phyloP scores from a whole-genome alignment of 1,139 yeast genomes.

The Pichia sp. region DNA sequence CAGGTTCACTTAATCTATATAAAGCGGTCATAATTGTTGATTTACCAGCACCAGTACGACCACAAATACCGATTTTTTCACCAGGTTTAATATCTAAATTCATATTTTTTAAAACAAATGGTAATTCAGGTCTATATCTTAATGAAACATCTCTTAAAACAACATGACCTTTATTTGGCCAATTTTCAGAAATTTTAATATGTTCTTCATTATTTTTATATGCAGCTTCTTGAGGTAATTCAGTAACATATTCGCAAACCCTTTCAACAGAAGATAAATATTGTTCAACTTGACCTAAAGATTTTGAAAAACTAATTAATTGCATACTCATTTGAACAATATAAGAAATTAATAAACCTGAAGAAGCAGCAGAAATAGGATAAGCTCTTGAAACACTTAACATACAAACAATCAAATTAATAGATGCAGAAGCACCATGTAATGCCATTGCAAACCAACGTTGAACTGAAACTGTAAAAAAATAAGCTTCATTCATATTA shows the following conservation, averaged over 20 bases:
- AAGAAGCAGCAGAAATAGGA: conserved; percentile 41
- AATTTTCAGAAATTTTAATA: conserved; percentile 26
- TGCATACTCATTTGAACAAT: conserved; percentile 49
- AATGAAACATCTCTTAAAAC: conserved; percentile 52
- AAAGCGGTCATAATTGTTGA: conserved; percentile 40
- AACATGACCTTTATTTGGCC: conserved; percentile 62
- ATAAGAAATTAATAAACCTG: conserved; percentile 47
- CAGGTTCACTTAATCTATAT: conserved; percentile 35
- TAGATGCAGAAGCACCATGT: conserved; percentile 37
- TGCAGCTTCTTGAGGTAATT: conserved; percentile 60
- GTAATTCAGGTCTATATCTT: conserved; percentile 61
- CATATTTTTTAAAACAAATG: conserved; percentile 41
- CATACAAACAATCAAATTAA: conserved; percentile 40
- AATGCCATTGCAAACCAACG: conserved; percentile 55
- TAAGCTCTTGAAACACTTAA: conserved; percentile 42
- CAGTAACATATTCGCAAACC: conserved; percentile 61
- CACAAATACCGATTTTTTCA: conserved; percentile 40
- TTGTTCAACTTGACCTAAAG: conserved; percentile 67
- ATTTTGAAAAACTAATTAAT: conserved; percentile 45
- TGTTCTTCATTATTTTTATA: conserved; percentile 27
- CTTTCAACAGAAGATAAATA: conserved; percentile 87
- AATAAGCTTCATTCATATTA: conserved; percentile 52
- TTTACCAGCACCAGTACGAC: conserved; percentile 43
- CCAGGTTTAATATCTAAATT: conserved; percentile 30
- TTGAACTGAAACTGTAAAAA: conserved; percentile 47